phyloP scores from a whole-genome alignment of 176 grass and related monocot genomes.

The Raddia distichophylla region DNA sequence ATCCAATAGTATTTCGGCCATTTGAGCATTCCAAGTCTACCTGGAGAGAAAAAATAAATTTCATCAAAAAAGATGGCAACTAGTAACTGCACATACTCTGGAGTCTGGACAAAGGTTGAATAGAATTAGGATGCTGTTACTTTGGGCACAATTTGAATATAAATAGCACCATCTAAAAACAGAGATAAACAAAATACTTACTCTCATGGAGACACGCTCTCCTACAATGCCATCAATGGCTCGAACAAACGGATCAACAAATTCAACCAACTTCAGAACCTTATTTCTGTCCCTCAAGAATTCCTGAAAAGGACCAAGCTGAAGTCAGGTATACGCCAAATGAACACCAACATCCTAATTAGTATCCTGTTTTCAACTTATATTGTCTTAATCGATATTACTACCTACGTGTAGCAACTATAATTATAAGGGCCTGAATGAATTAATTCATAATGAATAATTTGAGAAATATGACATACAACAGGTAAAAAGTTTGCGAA shows the following conservation, averaged over 20 bases:
- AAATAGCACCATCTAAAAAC: no score
- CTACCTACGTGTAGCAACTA: not conserved
- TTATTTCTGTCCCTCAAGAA: constrained; percentile 69
- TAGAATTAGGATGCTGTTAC: no score
- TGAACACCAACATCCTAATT: not conserved
- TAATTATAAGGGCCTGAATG: not conserved
- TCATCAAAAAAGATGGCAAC: not conserved
- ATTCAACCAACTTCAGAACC: constrained; percentile 52
- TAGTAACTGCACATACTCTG: not conserved
- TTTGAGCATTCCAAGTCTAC: constrained; percentile 44
- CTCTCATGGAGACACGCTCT: constrained; percentile 75
- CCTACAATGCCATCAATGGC: constrained; percentile 65
- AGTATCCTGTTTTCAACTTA: not conserved
- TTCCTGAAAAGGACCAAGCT: constrained; percentile 46
- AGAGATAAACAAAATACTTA: constrained; percentile 27
- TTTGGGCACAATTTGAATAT: no score
- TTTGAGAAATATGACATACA: constrained; percentile 47
- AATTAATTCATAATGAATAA: not conserved
- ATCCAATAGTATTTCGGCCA: constrained; percentile 37
- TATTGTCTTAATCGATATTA: not conserved
- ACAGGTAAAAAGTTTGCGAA: constrained; percentile 65
- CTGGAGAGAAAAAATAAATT: constrained; percentile 20
- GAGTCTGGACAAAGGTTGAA: no score
- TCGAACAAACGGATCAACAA: constrained; percentile 64
- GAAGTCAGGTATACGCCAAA: not conserved